These are phyloP conservation scores for Phytophthora fragariaefolia DNA, from an alignment of 352 stramenopile species.

Conservation along the genomic window DNA sequence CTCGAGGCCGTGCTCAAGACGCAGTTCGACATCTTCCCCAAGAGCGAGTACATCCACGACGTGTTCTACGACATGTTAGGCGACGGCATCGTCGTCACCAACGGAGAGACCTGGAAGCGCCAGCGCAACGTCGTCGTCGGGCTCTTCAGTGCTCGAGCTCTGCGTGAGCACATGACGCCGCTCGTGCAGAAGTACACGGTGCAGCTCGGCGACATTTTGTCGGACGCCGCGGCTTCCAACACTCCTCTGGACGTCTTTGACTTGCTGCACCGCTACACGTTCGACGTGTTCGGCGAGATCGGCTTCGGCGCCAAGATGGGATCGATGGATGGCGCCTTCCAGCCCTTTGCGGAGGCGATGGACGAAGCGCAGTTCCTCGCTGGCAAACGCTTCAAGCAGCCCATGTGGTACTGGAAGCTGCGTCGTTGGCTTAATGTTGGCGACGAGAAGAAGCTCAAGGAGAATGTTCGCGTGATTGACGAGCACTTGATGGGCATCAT, in stretches of 20 bases:
- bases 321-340: constrained; percentile 39
- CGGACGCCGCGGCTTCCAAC: constrained; percentile 7
- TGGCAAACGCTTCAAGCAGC: constrained; percentile 42
- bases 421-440: constrained; percentile 52
- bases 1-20: constrained; percentile 64
- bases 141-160: constrained; percentile 47
- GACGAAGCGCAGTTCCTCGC: constrained; percentile 35
- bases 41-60: constrained; percentile 50
- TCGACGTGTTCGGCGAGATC: constrained; percentile 56
- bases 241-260: constrained; percentile 38
- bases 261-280: constrained; percentile 50
- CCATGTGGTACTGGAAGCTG: constrained; percentile 51
- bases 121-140: constrained; percentile 48
- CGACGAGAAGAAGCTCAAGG: constrained; percentile 40
- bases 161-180: constrained; percentile 49
- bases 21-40: constrained; percentile 56
- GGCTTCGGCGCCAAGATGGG: constrained; percentile 45
- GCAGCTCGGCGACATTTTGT: constrained; percentile 37
- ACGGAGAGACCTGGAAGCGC: constrained; percentile 47
- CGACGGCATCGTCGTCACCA: constrained; percentile 53
- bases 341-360: constrained; percentile 46
- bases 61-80: constrained; percentile 50
- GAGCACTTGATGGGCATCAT: constrained; percentile 48
- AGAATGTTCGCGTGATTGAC: constrained; percentile 45
- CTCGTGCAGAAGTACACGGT: constrained; percentile 45